Base-by-base conservation (phyloP, 2,329 filamentous ascomycete species). In the Malbranchea cinnamomea region DNA sequence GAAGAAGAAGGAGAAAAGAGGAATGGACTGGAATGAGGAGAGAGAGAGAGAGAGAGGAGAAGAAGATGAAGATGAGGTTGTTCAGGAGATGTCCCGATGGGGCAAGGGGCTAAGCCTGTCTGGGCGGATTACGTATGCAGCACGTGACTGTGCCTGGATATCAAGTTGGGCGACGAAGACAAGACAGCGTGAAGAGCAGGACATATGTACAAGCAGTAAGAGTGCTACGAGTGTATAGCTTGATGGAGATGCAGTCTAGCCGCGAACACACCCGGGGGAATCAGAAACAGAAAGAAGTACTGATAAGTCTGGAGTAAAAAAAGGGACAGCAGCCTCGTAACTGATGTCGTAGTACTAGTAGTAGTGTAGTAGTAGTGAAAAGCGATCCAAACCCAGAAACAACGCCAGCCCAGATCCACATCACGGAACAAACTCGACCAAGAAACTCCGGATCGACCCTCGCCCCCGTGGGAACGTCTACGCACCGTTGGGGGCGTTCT, bases 401-500 rank as follows among this genome's bases (percentile, higher is more conserved):
- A 9, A 11, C 10, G 20, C 15, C 20, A 20, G 17, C 26, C 15
- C 26, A 17, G 17, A 11, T 7, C 17, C 17, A 28, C 26, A 20
- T 20, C 26, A 12, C n/a, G 7, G n/a, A 20, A 4, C 14, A 10
- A 13, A 26, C 22, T 19, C n/a, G 23, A 10, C 14, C 23, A n/a
- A 5, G 14, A 22, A 24, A 24, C 23, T n/a, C 23, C 23, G 14
- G 11, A 24, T 24, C 23, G n/a, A n/a, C n/a, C n/a, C n/a, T n/a
- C n/a, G n/a, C n/a, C n/a, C n/a, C n/a, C n/a, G 7, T 6, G 22
- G 11, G 14, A 26, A 29, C 25, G 15, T 19, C 26, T 33, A 41
- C 21, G 26, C 28, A 17, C 37, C 37, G 17, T 41, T 41, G 21
- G 33, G 37, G 2, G 36, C 42, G 26, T 44, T 49, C 39, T 56